Base-by-base conservation (phyloP, 148 eudicot species). In the Rhododendron kiyosumense region DNA sequence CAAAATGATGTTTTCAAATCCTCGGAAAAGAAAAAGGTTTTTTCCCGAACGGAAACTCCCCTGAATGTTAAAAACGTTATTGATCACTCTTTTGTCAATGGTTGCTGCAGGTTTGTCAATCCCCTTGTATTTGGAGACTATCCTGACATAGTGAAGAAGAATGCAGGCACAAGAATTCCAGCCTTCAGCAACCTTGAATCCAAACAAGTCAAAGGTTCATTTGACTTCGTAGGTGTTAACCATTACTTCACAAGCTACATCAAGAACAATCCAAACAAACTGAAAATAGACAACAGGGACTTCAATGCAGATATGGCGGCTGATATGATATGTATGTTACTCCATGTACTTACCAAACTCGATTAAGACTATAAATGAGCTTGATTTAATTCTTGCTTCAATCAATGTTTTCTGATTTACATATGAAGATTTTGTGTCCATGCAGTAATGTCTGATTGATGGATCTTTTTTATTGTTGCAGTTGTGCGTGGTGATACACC, bases 161-260 rank as follows among this genome's bases (percentile, higher is more conserved):
- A 77, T 45, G 91, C 73, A 0, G 96, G 94, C 36, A 63, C 82
- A 36, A 86, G 90, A 84, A 81, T 94, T 86, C 96, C 96, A 5
- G 43, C 52, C 24, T 91, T 94, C 78, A 89, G 88, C 1, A 54
- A 90, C 71, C 45, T 85, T 15, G 96, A 94, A 82, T 86, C 90
- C 17, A 57, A 88, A 83, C 76, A 82, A 79, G 83, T 94, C 36
- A 93, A 92, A 88, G 94, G 94, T 10, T 88, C 95, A 59, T 84
- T 88, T 54, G 96, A 94, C 87, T 95, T 95, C 38, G 36, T 93
- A 30, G 98, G 94, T 36, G 6, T 94, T 51, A 94, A 94, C 87
- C 93, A 93, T 71, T 93, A 93, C 65, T 0, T 59, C 18, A 79
- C 82, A 0, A 0, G 83, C 0, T 12, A 65, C 7, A 49, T 86